Evolutionary conservation across 805 yeast genomes (phyloP).

Genomic region (Hagleromyces aurorensis): DNA sequence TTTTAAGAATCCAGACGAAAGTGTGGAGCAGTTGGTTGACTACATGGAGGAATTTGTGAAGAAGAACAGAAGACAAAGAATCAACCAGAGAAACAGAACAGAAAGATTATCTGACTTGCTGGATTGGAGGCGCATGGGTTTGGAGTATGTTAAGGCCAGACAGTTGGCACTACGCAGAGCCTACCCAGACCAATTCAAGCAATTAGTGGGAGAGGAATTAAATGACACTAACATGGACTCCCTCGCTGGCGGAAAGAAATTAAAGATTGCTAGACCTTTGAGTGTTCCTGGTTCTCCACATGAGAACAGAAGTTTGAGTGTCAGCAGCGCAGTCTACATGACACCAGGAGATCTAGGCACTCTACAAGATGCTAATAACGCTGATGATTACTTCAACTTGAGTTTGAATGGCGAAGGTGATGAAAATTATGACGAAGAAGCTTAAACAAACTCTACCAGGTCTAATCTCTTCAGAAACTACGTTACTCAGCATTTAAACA

Average conservation of each 20-base stretch:
- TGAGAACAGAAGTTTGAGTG: conserved; percentile 31
- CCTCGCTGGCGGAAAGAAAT: conserved; percentile 34
- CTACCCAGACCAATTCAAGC: conserved; percentile 73
- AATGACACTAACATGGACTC: conserved; percentile 26
- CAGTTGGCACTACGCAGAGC: conserved; percentile 88
- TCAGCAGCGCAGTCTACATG: conserved; percentile 52
- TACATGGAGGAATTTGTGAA: conserved; percentile 83
- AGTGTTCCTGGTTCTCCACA: conserved; percentile 98
- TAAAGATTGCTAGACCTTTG: conserved; percentile 82
- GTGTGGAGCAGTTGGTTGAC: conserved; percentile 81
- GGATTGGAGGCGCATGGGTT: conserved; percentile 98
- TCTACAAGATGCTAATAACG: conserved; percentile 77
- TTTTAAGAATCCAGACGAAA: conserved; percentile 84
- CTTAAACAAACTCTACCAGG: no score
- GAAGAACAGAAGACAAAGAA: conserved; percentile 92
- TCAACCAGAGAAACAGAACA: conserved; percentile 94
- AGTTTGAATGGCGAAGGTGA: conserved; percentile 27
- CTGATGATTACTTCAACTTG: conserved; percentile 64
- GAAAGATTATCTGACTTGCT: conserved; percentile 86
- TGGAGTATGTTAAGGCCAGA: conserved; percentile 92
- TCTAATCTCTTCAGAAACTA: no score
- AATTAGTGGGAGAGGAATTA: conserved; percentile 26
- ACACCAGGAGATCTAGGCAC: conserved; percentile 99
- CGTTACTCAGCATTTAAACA: no score
- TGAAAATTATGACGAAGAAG: conserved; percentile 39